Evolutionary conservation across 1,284 basidiomycete species (phyloP).

Genomic region (Leccinum griseonigrum): DNA sequence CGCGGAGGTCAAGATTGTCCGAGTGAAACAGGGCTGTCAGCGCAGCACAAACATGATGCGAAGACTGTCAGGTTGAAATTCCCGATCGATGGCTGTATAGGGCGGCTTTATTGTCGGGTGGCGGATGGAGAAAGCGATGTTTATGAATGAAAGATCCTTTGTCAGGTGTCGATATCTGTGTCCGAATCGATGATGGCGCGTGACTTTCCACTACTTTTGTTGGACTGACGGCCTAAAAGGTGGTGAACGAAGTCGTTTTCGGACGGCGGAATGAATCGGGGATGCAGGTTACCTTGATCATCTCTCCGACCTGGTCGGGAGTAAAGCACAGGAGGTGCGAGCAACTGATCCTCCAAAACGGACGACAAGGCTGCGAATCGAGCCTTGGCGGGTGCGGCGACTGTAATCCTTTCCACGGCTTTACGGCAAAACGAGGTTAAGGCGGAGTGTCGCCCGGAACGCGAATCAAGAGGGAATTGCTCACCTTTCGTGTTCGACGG

Average conservation of each 20-base stretch:
- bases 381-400: conserved; percentile 11
- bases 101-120: not conserved
- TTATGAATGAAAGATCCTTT: conserved; percentile 6
- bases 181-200: conserved; percentile 8
- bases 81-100: not conserved
- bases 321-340: conserved; percentile 13
- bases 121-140: not conserved
- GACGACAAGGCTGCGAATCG: conserved; percentile 8
- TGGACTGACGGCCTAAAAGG: conserved; percentile 1
- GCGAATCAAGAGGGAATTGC: not conserved
- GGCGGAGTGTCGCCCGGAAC: not conserved
- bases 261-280: not conserved
- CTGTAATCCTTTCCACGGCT: conserved; percentile 13
- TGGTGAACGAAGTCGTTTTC: not conserved
- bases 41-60: not conserved
- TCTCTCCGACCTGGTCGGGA: conserved; percentile 16
- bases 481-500: conserved; percentile 17
- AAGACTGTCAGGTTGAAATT: conserved; percentile 5
- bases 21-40: conserved; percentile 1
- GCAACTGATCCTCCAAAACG: conserved; percentile 17
- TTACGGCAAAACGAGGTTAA: not conserved
- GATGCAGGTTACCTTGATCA: conserved; percentile 1
- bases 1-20: not conserved
- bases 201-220: conserved; percentile 1
- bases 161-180: conserved; percentile 1